Evolutionary conservation across 73 alveolate genomes (phyloP), one percentile per base, ranked within the genome.

Genomic region (Stentor coeruleus): DNA sequence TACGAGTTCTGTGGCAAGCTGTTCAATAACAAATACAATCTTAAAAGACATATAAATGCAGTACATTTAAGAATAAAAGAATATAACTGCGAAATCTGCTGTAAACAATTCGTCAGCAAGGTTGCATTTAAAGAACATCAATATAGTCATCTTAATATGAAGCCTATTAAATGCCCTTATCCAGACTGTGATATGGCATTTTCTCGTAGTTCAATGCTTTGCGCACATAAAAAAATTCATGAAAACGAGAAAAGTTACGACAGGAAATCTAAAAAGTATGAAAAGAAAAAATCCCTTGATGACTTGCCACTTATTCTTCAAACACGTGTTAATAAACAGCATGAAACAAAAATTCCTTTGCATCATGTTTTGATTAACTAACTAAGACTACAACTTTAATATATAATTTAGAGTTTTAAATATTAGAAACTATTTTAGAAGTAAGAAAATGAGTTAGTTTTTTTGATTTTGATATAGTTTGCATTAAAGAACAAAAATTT

Each of bases 21-120:
- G 11, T 66, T 20, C 33, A 66, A 2, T 11, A 66, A 20, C n/a
- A 66, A 66, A 31, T 66, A 66, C 79, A 66, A 20, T 11, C 37
- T 66, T 20, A 31, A 20, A 33, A 66, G 79, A 31, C 79, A 66
- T 31, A 66, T 66, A 20, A 66, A 66, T 33, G 11, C 79, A 20
- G 79, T 20, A 20, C 79, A 66, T 33, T 33, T 66, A 66, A 66
- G 33, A 33, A 66, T 66, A 66, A 66, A 66, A 31, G n/a, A 31
- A 11, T 66, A 11, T 26, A 1, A 14, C 2, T 66, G 79, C 41
- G n/a, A 20, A 66, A 31, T 28, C 36, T 66, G 79, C 79, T 14
- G 37, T 28, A 66, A 66, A 33, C 79, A 66, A 40, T 33, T 66
- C 39, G 42, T 66, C 11, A 66, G 79, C 2, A 66, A 66, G 33